Conservation (phyloP, 306 rosid genomes). For the Pyrus betulifolia region DNA sequence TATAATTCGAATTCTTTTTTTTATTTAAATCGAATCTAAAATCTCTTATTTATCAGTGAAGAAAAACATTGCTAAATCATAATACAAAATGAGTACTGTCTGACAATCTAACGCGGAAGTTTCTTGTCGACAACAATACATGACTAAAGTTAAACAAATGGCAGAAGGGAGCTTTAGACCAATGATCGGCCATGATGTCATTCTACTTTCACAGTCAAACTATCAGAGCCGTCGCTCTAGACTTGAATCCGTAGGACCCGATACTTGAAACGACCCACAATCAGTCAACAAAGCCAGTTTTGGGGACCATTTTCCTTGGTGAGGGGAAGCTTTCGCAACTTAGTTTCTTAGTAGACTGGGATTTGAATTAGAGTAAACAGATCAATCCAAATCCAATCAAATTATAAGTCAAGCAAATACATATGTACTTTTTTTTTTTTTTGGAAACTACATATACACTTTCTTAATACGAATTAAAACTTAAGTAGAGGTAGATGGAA, state of each 20-base stretch:
- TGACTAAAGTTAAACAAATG: neutral
- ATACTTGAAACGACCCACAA: neutral
- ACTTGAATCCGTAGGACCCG: neutral
- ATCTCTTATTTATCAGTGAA: rapidly evolving
- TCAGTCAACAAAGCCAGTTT: neutral
- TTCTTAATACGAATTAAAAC: neutral
- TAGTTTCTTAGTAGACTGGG: neutral
- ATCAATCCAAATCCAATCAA: neutral
- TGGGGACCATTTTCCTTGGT: neutral
- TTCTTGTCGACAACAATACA: neutral
- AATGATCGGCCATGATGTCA: neutral
- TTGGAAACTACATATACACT: neutral
- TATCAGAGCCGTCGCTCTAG: neutral
- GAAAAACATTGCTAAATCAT: no score
- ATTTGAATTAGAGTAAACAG: neutral
- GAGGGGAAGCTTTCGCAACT: neutral
- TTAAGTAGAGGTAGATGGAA: neutral
- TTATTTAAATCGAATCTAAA: no score
- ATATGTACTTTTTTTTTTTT: neutral
- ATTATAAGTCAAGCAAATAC: neutral
- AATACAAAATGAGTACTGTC: neutral
- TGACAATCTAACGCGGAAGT: no score
- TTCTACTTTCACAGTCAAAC: neutral
- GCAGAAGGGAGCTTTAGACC: neutral
- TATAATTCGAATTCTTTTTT: rapidly evolving